Conservation (phyloP, 73 alveolate genomes). For the Effrenium voratum region DNA sequence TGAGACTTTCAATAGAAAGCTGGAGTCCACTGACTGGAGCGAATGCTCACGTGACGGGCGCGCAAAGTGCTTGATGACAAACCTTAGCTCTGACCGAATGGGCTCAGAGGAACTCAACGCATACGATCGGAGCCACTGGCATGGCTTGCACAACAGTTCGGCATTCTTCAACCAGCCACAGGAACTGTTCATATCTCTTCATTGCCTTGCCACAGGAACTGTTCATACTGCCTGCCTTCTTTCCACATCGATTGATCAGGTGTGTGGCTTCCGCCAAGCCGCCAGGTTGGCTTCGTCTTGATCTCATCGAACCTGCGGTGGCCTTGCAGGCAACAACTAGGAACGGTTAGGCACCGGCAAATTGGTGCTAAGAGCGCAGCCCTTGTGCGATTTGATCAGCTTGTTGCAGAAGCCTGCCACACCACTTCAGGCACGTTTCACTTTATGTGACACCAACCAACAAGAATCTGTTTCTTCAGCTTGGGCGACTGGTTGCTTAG, state of each 20-base stretch:
- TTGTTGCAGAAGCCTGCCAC: slow-evolving; percentile 95
- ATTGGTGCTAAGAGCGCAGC: background rate
- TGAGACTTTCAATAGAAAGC: too few relatives aligned
- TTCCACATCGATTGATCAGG: too few relatives aligned
- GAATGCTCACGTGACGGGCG: background rate
- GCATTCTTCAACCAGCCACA: too few relatives aligned
- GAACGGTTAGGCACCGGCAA: background rate
- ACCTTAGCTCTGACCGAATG: slow-evolving; percentile 80
- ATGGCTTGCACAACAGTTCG: too few relatives aligned
- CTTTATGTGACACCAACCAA: background rate
- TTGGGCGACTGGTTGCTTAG: too few relatives aligned
- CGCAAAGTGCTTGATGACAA: slow-evolving; percentile 96
- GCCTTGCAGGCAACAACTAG: background rate
- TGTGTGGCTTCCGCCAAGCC: background rate
- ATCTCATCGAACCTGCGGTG: slow-evolving; percentile 88
- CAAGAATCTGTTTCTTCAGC: background rate
- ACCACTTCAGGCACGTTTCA: background rate
- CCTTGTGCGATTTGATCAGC: slow-evolving; percentile 95
- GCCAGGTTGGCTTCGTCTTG: slow-evolving; percentile 86
- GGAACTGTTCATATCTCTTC: too few relatives aligned
- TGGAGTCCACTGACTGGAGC: background rate
- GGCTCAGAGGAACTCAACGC: too few relatives aligned
- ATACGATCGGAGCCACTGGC: too few relatives aligned
- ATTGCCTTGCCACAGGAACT: too few relatives aligned
- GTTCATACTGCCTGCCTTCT: too few relatives aligned